Evolutionary conservation across 2,329 filamentous ascomycete genomes (phyloP).

Genomic region (Botrytis deweyae): DNA sequence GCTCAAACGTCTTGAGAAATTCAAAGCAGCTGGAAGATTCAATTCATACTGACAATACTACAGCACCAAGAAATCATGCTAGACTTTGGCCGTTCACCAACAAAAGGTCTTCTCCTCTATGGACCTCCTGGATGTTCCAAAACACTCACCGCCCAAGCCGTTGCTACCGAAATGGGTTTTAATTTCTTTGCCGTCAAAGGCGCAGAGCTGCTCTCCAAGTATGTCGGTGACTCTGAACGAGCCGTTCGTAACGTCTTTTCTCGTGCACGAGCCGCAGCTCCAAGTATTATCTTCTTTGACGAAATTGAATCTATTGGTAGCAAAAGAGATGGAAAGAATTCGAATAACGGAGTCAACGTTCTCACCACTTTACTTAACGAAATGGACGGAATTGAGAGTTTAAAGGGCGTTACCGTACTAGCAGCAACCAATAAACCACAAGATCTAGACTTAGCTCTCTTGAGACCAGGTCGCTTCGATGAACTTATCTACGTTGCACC

Average conservation of each 20-base stretch:
- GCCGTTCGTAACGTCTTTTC: slow-evolving; percentile 82
- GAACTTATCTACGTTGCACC: slow-evolving; percentile 82
- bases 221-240: slow-evolving; percentile 91
- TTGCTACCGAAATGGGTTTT: slow-evolving; percentile 85
- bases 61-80: slow-evolving; percentile 52
- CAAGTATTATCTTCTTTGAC: slow-evolving; percentile 95
- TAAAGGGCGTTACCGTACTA: slow-evolving; percentile 81
- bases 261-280: slow-evolving; percentile 79
- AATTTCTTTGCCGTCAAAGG: slow-evolving; percentile 96
- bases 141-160: slow-evolving; percentile 85
- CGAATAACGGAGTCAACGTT: slow-evolving; percentile 67
- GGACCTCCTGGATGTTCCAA: slow-evolving; percentile 94
- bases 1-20: neutral
- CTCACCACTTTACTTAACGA: slow-evolving; percentile 88
- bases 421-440: slow-evolving; percentile 92
- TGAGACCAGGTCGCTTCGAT: slow-evolving; percentile 84
- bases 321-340: slow-evolving; percentile 48
- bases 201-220: slow-evolving; percentile 92
- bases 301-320: slow-evolving; percentile 82
- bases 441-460: slow-evolving; percentile 77
- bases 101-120: slow-evolving; percentile 84
- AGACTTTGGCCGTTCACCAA: slow-evolving; percentile 55
- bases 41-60: slow-evolving; percentile 23
- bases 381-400: slow-evolving; percentile 89
- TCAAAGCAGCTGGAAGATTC: neutral